Percentiles rank a stretch among this genome's conserved stretches.
phyloP scores from a whole-genome alignment of 805 yeast genomes.

The Myxozyma sirexii region DNA sequence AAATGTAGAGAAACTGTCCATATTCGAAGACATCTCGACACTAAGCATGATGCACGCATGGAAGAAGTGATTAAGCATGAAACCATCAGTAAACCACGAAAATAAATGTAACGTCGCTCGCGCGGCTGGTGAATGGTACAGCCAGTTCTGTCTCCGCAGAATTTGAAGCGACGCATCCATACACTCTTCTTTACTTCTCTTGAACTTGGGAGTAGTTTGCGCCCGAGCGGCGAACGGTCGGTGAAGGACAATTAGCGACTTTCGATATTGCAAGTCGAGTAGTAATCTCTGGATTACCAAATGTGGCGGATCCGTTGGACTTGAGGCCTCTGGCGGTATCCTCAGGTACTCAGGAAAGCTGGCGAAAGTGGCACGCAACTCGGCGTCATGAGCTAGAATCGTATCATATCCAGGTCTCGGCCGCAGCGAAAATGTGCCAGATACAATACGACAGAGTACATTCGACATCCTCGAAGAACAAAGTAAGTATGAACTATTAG shows the following conservation, averaged over 20 bases:
- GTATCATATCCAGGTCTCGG: slow-evolving; percentile 33
- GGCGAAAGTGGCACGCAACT: slow-evolving; percentile 36
- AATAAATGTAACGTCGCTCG: slow-evolving; percentile 16
- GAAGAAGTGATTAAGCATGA: slow-evolving; percentile 30
- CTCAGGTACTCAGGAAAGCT: slow-evolving; percentile 36
- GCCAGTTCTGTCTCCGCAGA: slow-evolving; percentile 31
- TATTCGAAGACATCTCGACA: slow-evolving; percentile 25
- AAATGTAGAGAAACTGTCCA: slow-evolving; percentile 25
- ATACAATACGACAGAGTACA: slow-evolving; percentile 27
- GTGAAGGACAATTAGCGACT: slow-evolving; percentile 40
- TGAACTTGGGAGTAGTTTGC: slow-evolving; percentile 14
- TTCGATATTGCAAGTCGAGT: slow-evolving; percentile 39
- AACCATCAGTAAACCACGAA: slow-evolving; percentile 29
- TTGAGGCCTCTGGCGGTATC: slow-evolving; percentile 33
- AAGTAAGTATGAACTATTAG: slow-evolving; percentile 37
- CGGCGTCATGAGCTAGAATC: slow-evolving; percentile 37
- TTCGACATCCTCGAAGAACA: slow-evolving; percentile 22
- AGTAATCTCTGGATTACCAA: slow-evolving; percentile 39
- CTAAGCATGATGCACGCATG: slow-evolving; percentile 33
- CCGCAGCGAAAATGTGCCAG: slow-evolving; percentile 24
- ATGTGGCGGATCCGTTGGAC: slow-evolving; percentile 35
- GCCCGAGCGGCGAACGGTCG: slow-evolving; percentile 35
- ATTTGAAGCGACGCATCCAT: slow-evolving; percentile 32
- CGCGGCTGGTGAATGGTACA: slow-evolving; percentile 28
- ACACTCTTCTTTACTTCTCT: slow-evolving; percentile 31